These are phyloP conservation scores for Terana coerulea DNA, from an alignment of 768 basidiomycete genomes.

Conservation along the genomic window DNA sequence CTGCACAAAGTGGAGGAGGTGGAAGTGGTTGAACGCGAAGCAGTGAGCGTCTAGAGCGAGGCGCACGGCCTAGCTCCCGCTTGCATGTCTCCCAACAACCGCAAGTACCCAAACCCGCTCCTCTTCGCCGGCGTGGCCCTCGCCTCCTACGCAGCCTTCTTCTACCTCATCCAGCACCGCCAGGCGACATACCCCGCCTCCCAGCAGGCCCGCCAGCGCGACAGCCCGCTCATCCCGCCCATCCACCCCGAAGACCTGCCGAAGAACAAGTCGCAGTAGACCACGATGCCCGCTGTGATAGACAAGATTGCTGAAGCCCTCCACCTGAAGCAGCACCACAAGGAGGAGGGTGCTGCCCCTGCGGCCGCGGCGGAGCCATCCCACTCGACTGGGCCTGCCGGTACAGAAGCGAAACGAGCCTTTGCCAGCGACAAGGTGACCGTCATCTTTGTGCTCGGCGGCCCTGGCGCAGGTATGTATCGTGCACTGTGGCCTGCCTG, in stretches of 20 bases:
- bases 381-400: background rate
- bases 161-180: conserved; percentile 49
- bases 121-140: conserved; percentile 53
- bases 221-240: conserved; percentile 65
- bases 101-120: conserved; percentile 56
- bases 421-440: conserved; percentile 75
- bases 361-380: background rate
- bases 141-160: conserved; percentile 57
- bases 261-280: conserved; percentile 4
- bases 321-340: conserved; percentile 26
- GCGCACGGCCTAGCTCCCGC: background rate
- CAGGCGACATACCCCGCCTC: conserved; percentile 59
- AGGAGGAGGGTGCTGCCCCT: conserved; percentile 5
- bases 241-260: conserved; percentile 34
- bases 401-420: conserved; percentile 11
- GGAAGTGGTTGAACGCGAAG: conserved; percentile 1
- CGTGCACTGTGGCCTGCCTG: conserved; percentile 3
- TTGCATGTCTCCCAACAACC: conserved; percentile 16
- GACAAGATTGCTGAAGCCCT: conserved; percentile 39
- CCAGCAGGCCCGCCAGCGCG: conserved; percentile 52
- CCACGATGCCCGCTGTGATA: conserved; percentile 35
- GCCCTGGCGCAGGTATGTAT: conserved; percentile 83
- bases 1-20: background rate
- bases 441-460: conserved; percentile 94
- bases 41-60: background rate